Conservation (phyloP, 257 asterid species). For the Solanum bulbocastanum region DNA sequence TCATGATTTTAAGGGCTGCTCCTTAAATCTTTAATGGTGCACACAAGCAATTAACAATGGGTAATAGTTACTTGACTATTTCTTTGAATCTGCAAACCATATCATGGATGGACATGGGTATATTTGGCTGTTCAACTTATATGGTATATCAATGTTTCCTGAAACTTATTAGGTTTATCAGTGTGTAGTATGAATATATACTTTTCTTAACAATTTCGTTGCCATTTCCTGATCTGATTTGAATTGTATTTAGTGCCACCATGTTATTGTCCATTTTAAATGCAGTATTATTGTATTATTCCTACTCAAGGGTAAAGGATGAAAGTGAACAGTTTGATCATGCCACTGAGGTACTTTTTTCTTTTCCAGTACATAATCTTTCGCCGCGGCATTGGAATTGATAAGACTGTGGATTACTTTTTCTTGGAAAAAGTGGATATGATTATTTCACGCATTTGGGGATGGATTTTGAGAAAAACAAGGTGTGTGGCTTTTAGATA, state of each 20-base stretch:
- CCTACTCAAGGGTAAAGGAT: not conserved
- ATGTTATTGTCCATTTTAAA: not conserved
- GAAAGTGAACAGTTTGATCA: slow-evolving; percentile 7
- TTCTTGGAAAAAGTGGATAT: slow-evolving; percentile 92
- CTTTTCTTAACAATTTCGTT: not conserved
- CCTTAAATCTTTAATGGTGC: not conserved
- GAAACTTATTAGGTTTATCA: not conserved
- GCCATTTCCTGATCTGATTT: not conserved
- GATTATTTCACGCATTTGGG: slow-evolving; percentile 68
- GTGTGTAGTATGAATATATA: not conserved
- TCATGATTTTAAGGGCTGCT: not conserved
- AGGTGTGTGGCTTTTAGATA: slow-evolving; percentile 45
- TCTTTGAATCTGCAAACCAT: not conserved
- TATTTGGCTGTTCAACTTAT: not conserved
- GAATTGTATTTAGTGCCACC: not conserved
- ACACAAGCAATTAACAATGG: not conserved
- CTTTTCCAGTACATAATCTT: slow-evolving; percentile 69
- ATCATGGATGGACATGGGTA: not conserved
- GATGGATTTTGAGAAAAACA: slow-evolving; percentile 68
- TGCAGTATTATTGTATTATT: not conserved
- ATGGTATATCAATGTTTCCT: not conserved
- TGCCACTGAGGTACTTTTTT: slow-evolving; percentile 11
- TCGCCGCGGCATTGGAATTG: slow-evolving; percentile 96
- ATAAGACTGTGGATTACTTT: slow-evolving; percentile 76
- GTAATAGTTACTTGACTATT: not conserved